Percentiles rank a stretch among this genome's conserved stretches.
phyloP scores from a whole-genome alignment of 129 eudicot species.

The Deinandra increscens region DNA sequence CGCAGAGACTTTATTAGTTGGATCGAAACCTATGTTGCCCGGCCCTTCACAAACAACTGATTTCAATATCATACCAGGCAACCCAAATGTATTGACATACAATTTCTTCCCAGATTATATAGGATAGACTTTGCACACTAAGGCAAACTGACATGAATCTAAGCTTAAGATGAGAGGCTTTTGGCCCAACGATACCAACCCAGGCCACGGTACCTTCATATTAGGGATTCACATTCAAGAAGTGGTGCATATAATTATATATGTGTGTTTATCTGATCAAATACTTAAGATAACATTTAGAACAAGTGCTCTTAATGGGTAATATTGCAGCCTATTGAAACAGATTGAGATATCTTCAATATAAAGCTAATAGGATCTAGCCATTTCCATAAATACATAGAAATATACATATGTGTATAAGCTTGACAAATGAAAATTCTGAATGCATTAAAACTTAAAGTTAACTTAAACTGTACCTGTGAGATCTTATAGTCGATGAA shows the following conservation, averaged over 20 bases:
- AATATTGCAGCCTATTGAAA: conserved; percentile 16
- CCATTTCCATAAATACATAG: not conserved
- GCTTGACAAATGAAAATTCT: not conserved
- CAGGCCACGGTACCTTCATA: not conserved
- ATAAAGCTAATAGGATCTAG: conserved; percentile 20
- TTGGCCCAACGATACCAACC: not conserved
- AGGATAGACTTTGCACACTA: not conserved
- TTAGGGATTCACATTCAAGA: not conserved
- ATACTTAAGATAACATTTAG: not conserved
- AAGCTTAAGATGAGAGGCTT: not conserved
- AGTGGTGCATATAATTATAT: no score
- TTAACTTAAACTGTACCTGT: conserved; percentile 52
- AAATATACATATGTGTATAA: not conserved
- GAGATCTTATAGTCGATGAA: conserved; percentile 64
- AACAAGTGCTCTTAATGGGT: not conserved
- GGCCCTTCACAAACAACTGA: not conserved
- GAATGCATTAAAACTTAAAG: conserved; percentile 4
- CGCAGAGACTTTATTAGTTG: not conserved
- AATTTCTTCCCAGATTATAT: not conserved
- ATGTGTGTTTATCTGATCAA: not conserved
- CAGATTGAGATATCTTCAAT: conserved; percentile 9
- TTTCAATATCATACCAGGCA: not conserved
- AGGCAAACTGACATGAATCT: not conserved
- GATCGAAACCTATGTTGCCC: not conserved
- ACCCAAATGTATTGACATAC: not conserved